Evolutionary conservation across 441 rosid genomes (phyloP), one percentile per base, ranked within the genome.

Genomic region (Aleurites moluccanus): DNA sequence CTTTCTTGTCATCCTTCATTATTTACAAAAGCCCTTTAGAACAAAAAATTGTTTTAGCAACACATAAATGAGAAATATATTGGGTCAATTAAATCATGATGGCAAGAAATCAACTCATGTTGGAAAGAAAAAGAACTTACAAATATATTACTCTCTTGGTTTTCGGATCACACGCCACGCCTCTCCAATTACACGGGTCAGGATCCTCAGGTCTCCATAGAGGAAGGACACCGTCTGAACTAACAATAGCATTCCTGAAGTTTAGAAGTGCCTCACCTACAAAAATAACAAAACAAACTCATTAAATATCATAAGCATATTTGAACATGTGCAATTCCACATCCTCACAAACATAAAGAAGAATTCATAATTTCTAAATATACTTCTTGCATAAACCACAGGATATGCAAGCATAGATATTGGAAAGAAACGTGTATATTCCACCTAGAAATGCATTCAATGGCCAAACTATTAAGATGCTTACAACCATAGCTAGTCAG

Each of bases 191-290:
- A 86, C 99, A 96, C 59, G 99, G 99, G 68, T 96, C 96, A 20
- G 96, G 88, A 89, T 94, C 99, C 87, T 96, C 99, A 0, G 98
- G 98, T 78, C 98, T 91, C 98, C 98, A 96, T 30, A 83, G 84
- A 82, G 81, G 85, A 75, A 93, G 89, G 59, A 89, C 64, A 72
- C 91, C 88, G 85, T 96, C 93, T 49, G 98, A 92, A 67, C 83
- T 82, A 78, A 69, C 78, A 78, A 91, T 83, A 60, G 89, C 89
- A 70, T 78, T 80, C 85, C 84, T 88, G 85, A 96, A 96, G 87
- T 83, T 92, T 73, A 91, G 73, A 81, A 96, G 98, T 6, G 82
- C 97, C 89, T 91, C 97, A 63, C 98, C 99, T 96, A 68, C 76
- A 78, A 67, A 78, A 60, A n/a, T n/a, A 55, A 76, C 8, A 64